Evolutionary conservation across 495 filamentous ascomycete genomes (phyloP).

Genomic region (Penicillium mononematosum): DNA sequence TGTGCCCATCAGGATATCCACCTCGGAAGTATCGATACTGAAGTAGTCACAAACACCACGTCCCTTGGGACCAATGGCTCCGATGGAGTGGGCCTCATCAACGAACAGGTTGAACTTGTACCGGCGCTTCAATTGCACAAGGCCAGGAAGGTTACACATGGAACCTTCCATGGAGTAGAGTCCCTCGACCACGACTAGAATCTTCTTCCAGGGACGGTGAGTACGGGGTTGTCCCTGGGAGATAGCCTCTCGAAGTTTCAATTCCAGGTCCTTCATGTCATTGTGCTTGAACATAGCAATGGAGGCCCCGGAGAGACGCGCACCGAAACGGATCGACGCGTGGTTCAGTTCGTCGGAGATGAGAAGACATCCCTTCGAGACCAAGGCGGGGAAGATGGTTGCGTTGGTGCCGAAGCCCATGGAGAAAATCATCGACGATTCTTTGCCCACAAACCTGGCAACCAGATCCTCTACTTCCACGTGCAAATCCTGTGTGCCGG

Average conservation of each 20-base stretch:
- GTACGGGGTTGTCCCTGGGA: slow-evolving; percentile 95
- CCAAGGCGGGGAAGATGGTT: slow-evolving; percentile 82
- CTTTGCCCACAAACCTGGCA: slow-evolving; percentile 89
- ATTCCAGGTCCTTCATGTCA: slow-evolving; percentile 84
- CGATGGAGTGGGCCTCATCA: slow-evolving; percentile 96
- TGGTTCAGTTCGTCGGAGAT: slow-evolving; percentile 98
- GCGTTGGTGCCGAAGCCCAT: slow-evolving; percentile 98
- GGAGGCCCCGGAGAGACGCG: slow-evolving; percentile 89
- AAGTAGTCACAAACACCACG: slow-evolving; percentile 98
- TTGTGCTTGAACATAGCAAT: slow-evolving; percentile 98
- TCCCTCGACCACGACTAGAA: slow-evolving; percentile 92
- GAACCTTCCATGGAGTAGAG: slow-evolving; percentile 99
- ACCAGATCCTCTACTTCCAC: slow-evolving; percentile 85
- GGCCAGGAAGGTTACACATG: slow-evolving; percentile 90
- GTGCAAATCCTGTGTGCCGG: slow-evolving; percentile 84
- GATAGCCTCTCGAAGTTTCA: slow-evolving; percentile 81
- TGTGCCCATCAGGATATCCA: slow-evolving; percentile 98
- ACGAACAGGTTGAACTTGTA: slow-evolving; percentile 97
- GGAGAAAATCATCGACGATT: slow-evolving; percentile 92
- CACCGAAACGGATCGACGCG: slow-evolving; percentile 92
- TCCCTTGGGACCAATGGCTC: slow-evolving; percentile 83
- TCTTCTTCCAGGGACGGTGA: slow-evolving; percentile 98
- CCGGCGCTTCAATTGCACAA: slow-evolving; percentile 80
- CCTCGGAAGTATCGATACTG: slow-evolving; percentile 77
- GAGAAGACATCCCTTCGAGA: slow-evolving; percentile 86